Evolutionary conservation across 257 asterid genomes (phyloP), one percentile per base, ranked within the genome.

Genomic region (Ehretia macrophylla): DNA sequence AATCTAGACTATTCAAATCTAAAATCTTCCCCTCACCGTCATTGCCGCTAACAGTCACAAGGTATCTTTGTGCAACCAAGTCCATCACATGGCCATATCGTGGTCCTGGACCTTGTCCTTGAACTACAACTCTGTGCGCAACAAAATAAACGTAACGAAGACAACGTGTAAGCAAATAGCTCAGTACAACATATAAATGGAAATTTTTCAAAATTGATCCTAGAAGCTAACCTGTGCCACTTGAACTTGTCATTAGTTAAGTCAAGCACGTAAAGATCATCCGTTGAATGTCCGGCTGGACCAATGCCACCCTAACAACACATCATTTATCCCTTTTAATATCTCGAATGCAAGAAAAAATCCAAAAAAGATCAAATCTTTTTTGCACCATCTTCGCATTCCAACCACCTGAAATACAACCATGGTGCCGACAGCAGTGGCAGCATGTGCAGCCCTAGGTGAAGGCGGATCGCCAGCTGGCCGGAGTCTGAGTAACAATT

Each of bases 381-480:
- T 50, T 51, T 55, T 35, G n/a, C n/a, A 42, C 45, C n/a, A 51
- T 16, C 56, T 65, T 68, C 19, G 56, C 38, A 32, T 51, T 60
- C 55, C 52, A 62, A 68, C 73, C 73, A 93, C 99, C 99, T 93
- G 99, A 82, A 93, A 86, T 62, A 80, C 99, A 64, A 93, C 97
- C 99, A 93, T 93, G 63, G 95, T 89, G 66, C 99, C 99, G 59
- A 93, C 99, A 17, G 96, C 90, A 14, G 97, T 94, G 32, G 99
- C 99, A 0, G 88, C 88, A 47, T 93, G 99, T 0, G 97, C 99
- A 55, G 99, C 99, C 74, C 99, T 83, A 4, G 96, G 99, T 11
- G 99, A 86, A n/a, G 99, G 99, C 6, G 99, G 99, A 44, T 93
- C 97, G 2, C 99, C 97, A 4, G 96, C 95, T 10, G 99, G 99